Base-by-base conservation (phyloP, 495 filamentous ascomycete genomes). In the Tuber magnatum region DNA sequence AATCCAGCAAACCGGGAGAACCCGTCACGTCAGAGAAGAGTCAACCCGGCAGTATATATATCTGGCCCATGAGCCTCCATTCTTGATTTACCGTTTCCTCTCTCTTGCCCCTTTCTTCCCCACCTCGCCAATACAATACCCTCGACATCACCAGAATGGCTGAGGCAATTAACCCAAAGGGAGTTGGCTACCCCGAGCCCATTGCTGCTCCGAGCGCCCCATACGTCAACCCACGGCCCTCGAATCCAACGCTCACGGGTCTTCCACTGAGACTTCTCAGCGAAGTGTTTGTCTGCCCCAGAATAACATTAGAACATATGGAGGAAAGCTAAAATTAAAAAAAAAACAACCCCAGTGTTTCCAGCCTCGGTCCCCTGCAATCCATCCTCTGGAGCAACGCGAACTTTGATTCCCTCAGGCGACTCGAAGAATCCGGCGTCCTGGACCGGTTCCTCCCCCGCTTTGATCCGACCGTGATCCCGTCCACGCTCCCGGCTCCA, bases 381-480 rank as follows among this genome's bases (percentile, higher is more conserved):
- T 85, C 83, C 76, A 83, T 89, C 71, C 86, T 93, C 77, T 97
- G 91, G 92, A 83, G 79, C 69, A 94, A 93, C 84, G 92, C 92
- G 41, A 90, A 90, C 35, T 93, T 97, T 77, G 86, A 84, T 61
- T 80, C 84, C 40, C 86, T 93, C 42, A 89, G 88, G 71, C 80
- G 88, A 44, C 85, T 91, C 12, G 76, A 80, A 39, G 70, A 46
- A 41, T 68, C 76, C 6, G 81, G 81, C 14, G 39, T 61, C 38
- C 86, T 97, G 22, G 84, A 89, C 10, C 76, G 86, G 35, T 90
- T 91, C 78, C 81, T 86, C 22, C 87, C 90, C 24, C 88, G 91
- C 75, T 94, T 88, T 81, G 93, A 95, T 80, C 94, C 94, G n/a
- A 91, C 92, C 44, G 94, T 97, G 38, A 91, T 92, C 65, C 93